These are phyloP conservation scores for Pleurotus giganteus DNA, from an alignment of 768 basidiomycete species.

Conservation along the genomic window DNA sequence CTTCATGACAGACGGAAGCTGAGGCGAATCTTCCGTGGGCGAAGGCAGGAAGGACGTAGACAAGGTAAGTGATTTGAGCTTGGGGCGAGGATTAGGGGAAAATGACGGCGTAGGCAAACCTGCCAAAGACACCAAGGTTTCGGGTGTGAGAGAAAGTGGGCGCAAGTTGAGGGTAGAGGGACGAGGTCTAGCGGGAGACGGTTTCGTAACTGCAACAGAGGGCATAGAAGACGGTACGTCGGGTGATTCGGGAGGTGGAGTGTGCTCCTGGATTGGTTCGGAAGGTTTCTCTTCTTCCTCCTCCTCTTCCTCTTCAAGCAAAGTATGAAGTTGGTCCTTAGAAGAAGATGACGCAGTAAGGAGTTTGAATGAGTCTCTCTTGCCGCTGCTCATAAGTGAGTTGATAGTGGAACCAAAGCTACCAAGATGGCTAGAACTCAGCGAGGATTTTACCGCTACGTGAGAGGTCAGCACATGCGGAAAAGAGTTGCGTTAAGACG, in stretches of 20 bases:
- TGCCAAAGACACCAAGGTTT: constrained; percentile 37
- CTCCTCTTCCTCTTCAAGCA: constrained; percentile 86
- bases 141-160: constrained; percentile 67
- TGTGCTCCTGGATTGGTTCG: constrained; percentile 18
- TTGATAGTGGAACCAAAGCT: constrained; percentile 39
- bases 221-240: constrained; percentile 26
- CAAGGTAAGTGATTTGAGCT: constrained; percentile 55
- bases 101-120: constrained; percentile 53
- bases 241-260: constrained; percentile 22
- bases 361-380: constrained; percentile 83
- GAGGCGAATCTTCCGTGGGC: constrained; percentile 11
- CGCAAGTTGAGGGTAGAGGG: constrained; percentile 68
- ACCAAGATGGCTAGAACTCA: constrained; percentile 30
- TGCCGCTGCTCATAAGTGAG: constrained; percentile 43
- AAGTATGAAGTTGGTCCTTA: constrained; percentile 76
- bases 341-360: constrained; percentile 56
- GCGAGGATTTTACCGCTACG: constrained; percentile 61
- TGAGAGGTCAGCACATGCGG: constrained; percentile 10
- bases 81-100: constrained; percentile 46
- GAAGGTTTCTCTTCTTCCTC: constrained; percentile 61
- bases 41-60: constrained; percentile 22
- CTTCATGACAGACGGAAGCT: constrained; percentile 20
- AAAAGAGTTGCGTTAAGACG: constrained; percentile 28
- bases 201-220: constrained; percentile 31
- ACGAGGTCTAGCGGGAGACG: constrained; percentile 46